Conservation (phyloP, 1,284 basidiomycete species). For the Athelia psychrophila region DNA sequence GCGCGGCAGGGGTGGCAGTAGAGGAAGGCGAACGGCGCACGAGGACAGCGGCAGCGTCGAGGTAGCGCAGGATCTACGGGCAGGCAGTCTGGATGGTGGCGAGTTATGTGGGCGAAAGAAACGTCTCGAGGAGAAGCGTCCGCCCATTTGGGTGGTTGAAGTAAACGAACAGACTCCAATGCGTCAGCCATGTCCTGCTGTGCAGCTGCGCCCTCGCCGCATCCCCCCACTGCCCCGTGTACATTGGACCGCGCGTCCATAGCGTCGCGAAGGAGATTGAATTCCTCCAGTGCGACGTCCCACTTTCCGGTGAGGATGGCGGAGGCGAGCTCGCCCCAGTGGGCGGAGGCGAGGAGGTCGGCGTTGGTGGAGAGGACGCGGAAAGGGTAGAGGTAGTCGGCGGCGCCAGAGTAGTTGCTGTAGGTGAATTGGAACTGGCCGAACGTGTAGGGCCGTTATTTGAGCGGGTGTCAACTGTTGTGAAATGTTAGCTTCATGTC, state of each 20-base stretch:
- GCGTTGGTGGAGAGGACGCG: conserved; percentile 93
- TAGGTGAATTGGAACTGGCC: conserved; percentile 98
- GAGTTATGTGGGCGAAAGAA: conserved; percentile 94
- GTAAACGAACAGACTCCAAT: conserved; percentile 98
- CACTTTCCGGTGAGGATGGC: conserved; percentile 95
- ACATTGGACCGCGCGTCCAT: conserved; percentile 78
- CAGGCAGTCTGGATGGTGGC: conserved; percentile 97
- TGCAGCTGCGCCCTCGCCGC: conserved; percentile 82
- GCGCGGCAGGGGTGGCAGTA: conserved; percentile 43
- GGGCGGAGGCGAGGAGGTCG: conserved; percentile 90
- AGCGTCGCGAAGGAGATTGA: conserved; percentile 89
- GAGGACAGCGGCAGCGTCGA: conserved; percentile 89
- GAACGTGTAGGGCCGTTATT: conserved; percentile 96
- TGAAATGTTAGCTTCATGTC: not conserved
- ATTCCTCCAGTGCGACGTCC: conserved; percentile 91
- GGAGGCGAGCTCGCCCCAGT: conserved; percentile 98
- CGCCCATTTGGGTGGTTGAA: conserved; percentile 95
- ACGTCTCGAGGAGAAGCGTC: conserved; percentile 95
- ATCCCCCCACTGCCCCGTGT: conserved; percentile 45
- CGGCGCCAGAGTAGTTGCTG: conserved; percentile 94
- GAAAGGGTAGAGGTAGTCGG: conserved; percentile 98
- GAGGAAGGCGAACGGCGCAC: conserved; percentile 67
- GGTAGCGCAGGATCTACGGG: conserved; percentile 95
- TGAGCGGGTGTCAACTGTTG: conserved; percentile 86
- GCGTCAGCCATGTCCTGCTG: conserved; percentile 95